Base-by-base conservation (phyloP, 345 rosid species). In the Carallia pectinifolia region DNA sequence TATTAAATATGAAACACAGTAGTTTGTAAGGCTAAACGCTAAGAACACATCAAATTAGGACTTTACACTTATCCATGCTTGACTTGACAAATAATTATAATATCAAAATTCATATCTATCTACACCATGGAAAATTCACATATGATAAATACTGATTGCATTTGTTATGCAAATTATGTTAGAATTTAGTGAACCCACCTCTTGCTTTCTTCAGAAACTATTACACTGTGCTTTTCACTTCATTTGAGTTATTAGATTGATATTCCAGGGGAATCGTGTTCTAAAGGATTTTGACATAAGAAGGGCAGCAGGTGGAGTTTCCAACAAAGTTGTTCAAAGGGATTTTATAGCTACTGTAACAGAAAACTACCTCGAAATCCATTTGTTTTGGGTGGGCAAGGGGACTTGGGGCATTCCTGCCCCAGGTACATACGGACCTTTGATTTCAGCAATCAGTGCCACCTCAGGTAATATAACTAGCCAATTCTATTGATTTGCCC, bases 371-470 rank as follows among this genome's bases (percentile, higher is more conserved):
- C 40, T 81, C 23, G 80, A 78, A 39, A 78, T 81, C 48, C 82
- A 78, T 48, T 53, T 81, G 60, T 54, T 66, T 61, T 81, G 82
- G 82, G 71, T 71, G 44, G 85, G 85, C 23, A 81, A 78, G 61
- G 82, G 82, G 29, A 81, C 85, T 56, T 72, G 78, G 17, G 73
- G 78, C 74, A 67, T 76, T 37, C 85, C 80, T 44, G 16, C 0
- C 1, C 68, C 53, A 62, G 85, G 80, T 36, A 38, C 73, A 13
- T 81, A 78, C 31, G 85, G 85, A 37, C 85, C 85, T 58, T 62
- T 53, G 17, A 69, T 81, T 70, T 78, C 85, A 27, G 82, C 82
- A 27, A 72, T 81, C 76, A 86, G 90, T 71, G 91, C 87, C 37
- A 72, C 76, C 27, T 85, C 93, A 78, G 88, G 90, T 87, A 73